Evolutionary conservation across 2,329 filamentous ascomycete species (phyloP).

Genomic region (Phaeosphaeriaceae sp.): DNA sequence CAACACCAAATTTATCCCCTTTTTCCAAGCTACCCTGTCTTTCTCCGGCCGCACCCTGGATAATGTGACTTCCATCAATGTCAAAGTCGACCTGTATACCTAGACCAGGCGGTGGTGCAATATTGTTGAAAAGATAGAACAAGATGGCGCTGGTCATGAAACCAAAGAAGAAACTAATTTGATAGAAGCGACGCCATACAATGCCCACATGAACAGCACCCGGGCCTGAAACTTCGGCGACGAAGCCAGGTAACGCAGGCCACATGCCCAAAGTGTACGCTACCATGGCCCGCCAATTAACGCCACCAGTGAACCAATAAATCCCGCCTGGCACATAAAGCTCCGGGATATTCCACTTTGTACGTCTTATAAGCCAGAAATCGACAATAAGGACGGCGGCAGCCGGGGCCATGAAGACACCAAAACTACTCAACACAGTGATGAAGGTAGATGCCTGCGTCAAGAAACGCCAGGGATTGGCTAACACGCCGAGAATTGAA

Average conservation of each 20-base stretch:
- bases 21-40: not conserved
- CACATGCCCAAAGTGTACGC: conserved; percentile 31
- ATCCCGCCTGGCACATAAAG: conserved; percentile 25
- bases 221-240: conserved; percentile 7
- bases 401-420: conserved; percentile 33
- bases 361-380: conserved; percentile 31
- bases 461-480: conserved; percentile 31
- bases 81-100: conserved; percentile 18
- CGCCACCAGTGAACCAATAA: conserved; percentile 31
- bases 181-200: conserved; percentile 17
- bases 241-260: conserved; percentile 19
- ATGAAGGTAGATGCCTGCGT: conserved; percentile 29
- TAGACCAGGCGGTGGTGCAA: conserved; percentile 14
- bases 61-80: conserved; percentile 14
- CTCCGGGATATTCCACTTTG: conserved; percentile 31
- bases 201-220: conserved; percentile 4
- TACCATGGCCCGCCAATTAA: conserved; percentile 30
- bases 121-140: conserved; percentile 14
- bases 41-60: conserved; percentile 1
- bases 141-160: conserved; percentile 11
- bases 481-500: conserved; percentile 23
- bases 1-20: not conserved
- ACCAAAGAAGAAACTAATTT: conserved; percentile 21
- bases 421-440: conserved; percentile 33
- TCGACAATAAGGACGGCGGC: conserved; percentile 30